Evolutionary conservation across 2,329 filamentous ascomycete species (phyloP), one percentile per base, ranked within the genome.

Genomic region (Colletotrichum caudatum): DNA sequence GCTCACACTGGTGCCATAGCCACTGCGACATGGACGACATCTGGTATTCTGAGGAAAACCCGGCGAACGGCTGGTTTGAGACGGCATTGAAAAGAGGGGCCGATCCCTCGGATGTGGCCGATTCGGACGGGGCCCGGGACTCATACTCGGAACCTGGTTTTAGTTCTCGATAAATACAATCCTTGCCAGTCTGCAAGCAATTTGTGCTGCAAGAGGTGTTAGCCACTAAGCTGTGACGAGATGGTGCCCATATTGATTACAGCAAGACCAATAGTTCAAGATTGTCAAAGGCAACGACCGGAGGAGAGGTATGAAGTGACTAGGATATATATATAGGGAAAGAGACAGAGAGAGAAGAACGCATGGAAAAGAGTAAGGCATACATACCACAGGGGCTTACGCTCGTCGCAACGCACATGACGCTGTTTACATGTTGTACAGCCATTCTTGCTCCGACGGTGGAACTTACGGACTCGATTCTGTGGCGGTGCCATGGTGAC

Each of bases 401-500:
- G 79, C 74, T 85, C 84, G 70, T 85, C 83, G 76, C 83, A 85
- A 64, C 83, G 81, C 62, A 85, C 83, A 74, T 84, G 83, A 73
- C 83, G 81, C 65, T 76, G 76, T 76, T 83, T 84, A 77, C 80
- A 82, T 33, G 74, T 76, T 65, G 77, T 74, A 61, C 81, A 83
- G 61, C 80, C 81, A 64, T 78, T 78, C 71, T 81, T 81, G 75
- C 80, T 82, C 66, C 80, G 77, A 59, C 78, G 79, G 73, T 82
- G 80, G 66, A 82, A 81, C 69, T 77, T 80, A 66, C 81, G 78
- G 75, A 81, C 79, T 71, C 81, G 78, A 72, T 80, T 78, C 77
- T 79, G 80, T 48, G 78, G 79, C 53, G 77, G 80, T 60, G 77
- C 79, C 80, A 81, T 81, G 23, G 65, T 65, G 60, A 64, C 48